Evolutionary conservation across 2,329 filamentous ascomycete species (phyloP).

Genomic region (Periglandula ipomoeae): DNA sequence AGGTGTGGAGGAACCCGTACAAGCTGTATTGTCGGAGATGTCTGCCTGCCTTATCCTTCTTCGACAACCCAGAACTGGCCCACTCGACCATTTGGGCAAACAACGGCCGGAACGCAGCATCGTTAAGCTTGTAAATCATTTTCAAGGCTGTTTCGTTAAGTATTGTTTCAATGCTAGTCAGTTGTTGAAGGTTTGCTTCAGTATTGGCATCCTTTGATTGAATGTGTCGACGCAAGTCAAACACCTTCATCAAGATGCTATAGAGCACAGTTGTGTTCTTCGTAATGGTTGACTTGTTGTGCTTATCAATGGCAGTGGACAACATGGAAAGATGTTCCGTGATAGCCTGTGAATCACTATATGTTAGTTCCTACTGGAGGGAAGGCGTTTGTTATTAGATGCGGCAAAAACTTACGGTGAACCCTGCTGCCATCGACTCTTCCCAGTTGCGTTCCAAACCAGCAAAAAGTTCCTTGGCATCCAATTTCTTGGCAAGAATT

Average conservation of each 20-base stretch:
- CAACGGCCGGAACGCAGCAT: slow-evolving; percentile 83
- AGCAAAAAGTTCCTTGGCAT: slow-evolving; percentile 67
- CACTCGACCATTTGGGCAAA: slow-evolving; percentile 84
- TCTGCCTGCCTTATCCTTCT: slow-evolving; percentile 50
- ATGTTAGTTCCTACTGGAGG: too few relatives aligned
- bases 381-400: neutral
- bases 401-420: slow-evolving; percentile 39
- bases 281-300: slow-evolving; percentile 68
- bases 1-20: slow-evolving; percentile 69
- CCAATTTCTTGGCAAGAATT: slow-evolving; percentile 67
- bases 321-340: slow-evolving; percentile 63
- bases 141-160: slow-evolving; percentile 67
- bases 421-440: slow-evolving; percentile 51
- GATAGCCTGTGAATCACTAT: slow-evolving; percentile 45
- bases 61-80: slow-evolving; percentile 52
- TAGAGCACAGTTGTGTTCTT: slow-evolving; percentile 67
- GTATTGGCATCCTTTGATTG: slow-evolving; percentile 35
- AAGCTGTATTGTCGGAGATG: slow-evolving; percentile 62
- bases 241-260: slow-evolving; percentile 47
- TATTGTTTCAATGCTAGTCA: slow-evolving; percentile 52
- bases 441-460: slow-evolving; percentile 65
- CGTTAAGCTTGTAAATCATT: slow-evolving; percentile 96
- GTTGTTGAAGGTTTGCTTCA: slow-evolving; percentile 33
- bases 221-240: slow-evolving; percentile 57
- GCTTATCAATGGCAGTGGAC: slow-evolving; percentile 62